A percentile compares a stretch with the other conserved stretches of the same genome.
Conservation (phyloP, 768 basidiomycete genomes). For the Agrocybe praecox region DNA sequence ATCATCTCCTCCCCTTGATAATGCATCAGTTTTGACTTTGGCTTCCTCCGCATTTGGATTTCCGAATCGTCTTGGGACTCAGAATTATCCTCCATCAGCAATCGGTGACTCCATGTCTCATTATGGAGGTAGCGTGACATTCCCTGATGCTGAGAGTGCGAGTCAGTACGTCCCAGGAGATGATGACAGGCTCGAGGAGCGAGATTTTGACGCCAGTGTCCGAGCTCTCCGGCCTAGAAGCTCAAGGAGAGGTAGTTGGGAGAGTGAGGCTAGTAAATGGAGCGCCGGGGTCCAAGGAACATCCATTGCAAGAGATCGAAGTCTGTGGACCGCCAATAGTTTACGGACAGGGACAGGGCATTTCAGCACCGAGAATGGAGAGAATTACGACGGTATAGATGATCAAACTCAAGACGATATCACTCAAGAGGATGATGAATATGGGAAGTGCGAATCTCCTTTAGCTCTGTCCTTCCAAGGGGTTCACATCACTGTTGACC, state of each 20-base stretch:
- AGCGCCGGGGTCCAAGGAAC: slow-evolving; percentile 69
- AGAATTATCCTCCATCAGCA: slow-evolving; percentile 50
- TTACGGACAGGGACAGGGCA: slow-evolving; percentile 62
- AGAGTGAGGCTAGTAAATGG: slow-evolving; percentile 88
- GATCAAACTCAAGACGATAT: slow-evolving; percentile 23
- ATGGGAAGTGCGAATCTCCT: slow-evolving; percentile 11
- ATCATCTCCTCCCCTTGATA: slow-evolving; percentile 86
- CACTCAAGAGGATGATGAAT: slow-evolving; percentile 13
- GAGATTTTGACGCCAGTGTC: slow-evolving; percentile 86
- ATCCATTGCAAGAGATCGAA: slow-evolving; percentile 53
- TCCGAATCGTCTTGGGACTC: slow-evolving; percentile 50
- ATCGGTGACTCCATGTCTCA: slow-evolving; percentile 73
- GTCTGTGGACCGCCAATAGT: slow-evolving; percentile 64
- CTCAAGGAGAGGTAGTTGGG: slow-evolving; percentile 89
- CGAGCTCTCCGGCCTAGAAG: slow-evolving; percentile 87
- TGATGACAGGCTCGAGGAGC: slow-evolving; percentile 63
- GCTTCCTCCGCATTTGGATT: slow-evolving; percentile 91
- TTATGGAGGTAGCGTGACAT: slow-evolving; percentile 61
- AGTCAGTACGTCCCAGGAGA: slow-evolving; percentile 71
- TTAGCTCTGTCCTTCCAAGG: slow-evolving; percentile 5
- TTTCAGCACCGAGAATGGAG: slow-evolving; percentile 51
- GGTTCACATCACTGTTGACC: slow-evolving; percentile 11
- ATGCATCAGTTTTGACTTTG: slow-evolving; percentile 90
- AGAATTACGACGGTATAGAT: slow-evolving; percentile 28
- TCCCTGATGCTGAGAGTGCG: slow-evolving; percentile 64